These are phyloP conservation scores for Gaertneriomyces semiglobifer DNA, from an alignment of 192 early-diverging fungal species.

Conservation along the genomic window DNA sequence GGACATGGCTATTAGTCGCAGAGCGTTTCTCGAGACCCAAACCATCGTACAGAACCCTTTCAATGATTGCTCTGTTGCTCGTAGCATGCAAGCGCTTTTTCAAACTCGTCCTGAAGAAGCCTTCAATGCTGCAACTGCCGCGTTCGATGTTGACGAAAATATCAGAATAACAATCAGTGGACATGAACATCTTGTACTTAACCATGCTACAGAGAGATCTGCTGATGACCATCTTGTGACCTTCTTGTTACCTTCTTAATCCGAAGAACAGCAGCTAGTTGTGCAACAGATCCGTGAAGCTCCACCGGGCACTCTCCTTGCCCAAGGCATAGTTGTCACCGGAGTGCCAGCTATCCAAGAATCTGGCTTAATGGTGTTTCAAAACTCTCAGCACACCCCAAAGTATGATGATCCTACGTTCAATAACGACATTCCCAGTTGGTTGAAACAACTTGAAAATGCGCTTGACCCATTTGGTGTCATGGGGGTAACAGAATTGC, in stretches of 20 bases:
- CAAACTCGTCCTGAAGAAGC: not conserved
- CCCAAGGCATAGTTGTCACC: constrained; percentile 1
- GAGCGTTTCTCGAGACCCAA: not conserved
- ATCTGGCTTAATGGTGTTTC: constrained; percentile 2
- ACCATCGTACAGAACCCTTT: not conserved
- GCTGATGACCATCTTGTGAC: not conserved
- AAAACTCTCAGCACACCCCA: constrained; percentile 6
- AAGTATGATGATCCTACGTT: not conserved
- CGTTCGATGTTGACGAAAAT: not conserved
- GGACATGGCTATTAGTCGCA: not conserved
- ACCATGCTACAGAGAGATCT: not conserved
- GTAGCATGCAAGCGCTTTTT: constrained; percentile 1
- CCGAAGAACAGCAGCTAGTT: not conserved
- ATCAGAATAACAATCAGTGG: not conserved
- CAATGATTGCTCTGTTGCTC: not conserved
- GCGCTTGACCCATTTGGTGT: constrained; percentile 3
- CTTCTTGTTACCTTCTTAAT: constrained; percentile 2
- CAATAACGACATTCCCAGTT: not conserved
- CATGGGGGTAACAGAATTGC: not conserved
- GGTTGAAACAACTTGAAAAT: constrained; percentile 2
- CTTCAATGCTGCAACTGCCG: not conserved
- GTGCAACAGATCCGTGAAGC: not conserved
- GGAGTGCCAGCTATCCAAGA: not conserved
- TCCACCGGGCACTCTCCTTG: constrained; percentile 1
- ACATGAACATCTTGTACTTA: not conserved